These are phyloP conservation scores for Olyra latifolia DNA, from an alignment of 176 grass and related monocot species.

Conservation along the genomic window DNA sequence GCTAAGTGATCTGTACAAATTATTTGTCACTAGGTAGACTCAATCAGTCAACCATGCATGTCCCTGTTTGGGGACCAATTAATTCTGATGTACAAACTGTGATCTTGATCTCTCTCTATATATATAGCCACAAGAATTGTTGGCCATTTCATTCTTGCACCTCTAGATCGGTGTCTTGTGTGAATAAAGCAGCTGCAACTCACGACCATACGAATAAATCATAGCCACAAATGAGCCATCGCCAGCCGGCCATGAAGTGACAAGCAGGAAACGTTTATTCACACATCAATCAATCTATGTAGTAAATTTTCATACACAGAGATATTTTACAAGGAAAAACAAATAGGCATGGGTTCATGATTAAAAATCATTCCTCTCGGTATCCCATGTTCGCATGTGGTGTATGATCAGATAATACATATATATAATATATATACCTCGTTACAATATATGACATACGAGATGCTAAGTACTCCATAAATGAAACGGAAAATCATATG, in stretches of 20 bases:
- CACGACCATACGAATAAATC: neutral
- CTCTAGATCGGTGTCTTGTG: no score
- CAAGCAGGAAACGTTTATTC: neutral
- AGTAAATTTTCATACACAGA: neutral
- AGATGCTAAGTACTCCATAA: neutral
- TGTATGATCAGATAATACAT: no score
- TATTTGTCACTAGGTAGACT: neutral
- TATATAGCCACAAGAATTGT: no score
- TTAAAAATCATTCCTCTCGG: no score
- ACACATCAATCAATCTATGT: neutral
- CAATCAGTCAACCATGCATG: neutral
- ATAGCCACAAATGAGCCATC: neutral
- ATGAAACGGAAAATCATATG: neutral
- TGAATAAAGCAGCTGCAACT: neutral
- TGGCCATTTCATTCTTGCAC: neutral
- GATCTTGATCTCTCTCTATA: neutral
- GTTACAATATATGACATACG: no score
- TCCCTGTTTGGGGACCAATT: neutral
- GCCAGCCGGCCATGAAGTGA: neutral
- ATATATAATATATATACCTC: no score
- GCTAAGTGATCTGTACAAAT: neutral
- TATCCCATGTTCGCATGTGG: neutral
- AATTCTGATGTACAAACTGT: neutral
- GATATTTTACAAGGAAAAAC: neutral
- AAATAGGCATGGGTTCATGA: no score